Base-by-base conservation (phyloP, 257 asterid genomes). In the Eucommia ulmoides region DNA sequence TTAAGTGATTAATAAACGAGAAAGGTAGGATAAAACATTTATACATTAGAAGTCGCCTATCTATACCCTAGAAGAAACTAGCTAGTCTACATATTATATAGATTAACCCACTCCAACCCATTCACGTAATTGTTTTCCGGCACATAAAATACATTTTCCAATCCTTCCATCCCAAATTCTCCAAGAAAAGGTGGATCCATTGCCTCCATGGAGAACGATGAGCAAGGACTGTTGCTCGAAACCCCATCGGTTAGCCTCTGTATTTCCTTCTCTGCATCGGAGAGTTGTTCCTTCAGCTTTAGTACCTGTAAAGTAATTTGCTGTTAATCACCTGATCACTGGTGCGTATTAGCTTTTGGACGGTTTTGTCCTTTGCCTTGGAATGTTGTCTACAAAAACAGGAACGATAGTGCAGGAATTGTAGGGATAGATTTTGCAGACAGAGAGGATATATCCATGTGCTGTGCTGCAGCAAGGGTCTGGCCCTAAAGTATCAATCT, bases 241-340 rank as follows among this genome's bases (percentile, higher is more conserved):
- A 65, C 53, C 35, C 76, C 83, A 6, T 77, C 80, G 1, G 56
- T 57, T 7, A 79, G 23, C 60, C 74, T 59, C 0, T 70, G 80
- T 20, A 74, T 72, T 57, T 74, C 85, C 54, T 56, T 72, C 58
- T 77, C 75, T 3, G 91, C 81, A 22, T 71, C 81, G 0, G 22
- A 16, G 2, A 82, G 76, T 41, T 77, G 83, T 33, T 77, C 84
- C 53, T 68, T 80, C 18, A 82, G 55, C 66, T 70, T 74, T 45
- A 76, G 16, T 0, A 82, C 62, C 82, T 75, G 61, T 29, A 12
- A 29, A 42, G 5, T 11, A 35, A 35, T 35, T 9, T 4, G 5
- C 44, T 35, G 44, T 9, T 11, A 35, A 42, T 4, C 22, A 29
- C 38, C 38, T 5, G 38, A 5, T 29, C 12, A 29, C 38, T 29